Conservation (phyloP, 768 basidiomycete genomes). For the Mycena amicta region DNA sequence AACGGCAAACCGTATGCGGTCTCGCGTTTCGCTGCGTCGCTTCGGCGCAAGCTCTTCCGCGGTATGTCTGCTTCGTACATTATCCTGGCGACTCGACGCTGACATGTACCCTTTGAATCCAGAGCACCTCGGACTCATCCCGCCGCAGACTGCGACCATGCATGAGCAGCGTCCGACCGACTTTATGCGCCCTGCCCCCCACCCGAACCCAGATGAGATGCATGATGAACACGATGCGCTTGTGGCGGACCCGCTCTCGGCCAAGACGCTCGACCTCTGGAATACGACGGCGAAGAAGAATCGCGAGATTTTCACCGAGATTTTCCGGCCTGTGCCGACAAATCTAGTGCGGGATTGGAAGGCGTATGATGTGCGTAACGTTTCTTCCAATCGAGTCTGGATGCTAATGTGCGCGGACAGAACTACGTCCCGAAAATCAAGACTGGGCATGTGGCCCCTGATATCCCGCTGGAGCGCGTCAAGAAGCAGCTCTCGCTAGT, state of each 20-base stretch:
- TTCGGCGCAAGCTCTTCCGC: constrained; percentile 82
- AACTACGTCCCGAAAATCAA: constrained; percentile 75
- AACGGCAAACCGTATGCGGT: constrained; percentile 74
- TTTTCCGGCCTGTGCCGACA: constrained; percentile 86
- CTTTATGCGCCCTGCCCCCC: constrained; percentile 83
- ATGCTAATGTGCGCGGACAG: constrained; percentile 69
- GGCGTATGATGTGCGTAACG: constrained; percentile 72
- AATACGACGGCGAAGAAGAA: constrained; percentile 77
- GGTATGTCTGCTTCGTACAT: constrained; percentile 43
- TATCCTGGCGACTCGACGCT: constrained; percentile 8
- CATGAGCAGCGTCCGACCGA: constrained; percentile 40
- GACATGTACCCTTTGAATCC: constrained; percentile 12
- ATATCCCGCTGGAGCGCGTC: constrained; percentile 62
- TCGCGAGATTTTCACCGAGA: constrained; percentile 80
- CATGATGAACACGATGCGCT: constrained; percentile 55
- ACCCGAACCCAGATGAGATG: constrained; percentile 69
- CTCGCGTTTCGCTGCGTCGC: constrained; percentile 77
- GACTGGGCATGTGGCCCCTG: constrained; percentile 79
- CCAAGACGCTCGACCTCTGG: constrained; percentile 60
- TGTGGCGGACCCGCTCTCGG: constrained; percentile 79
- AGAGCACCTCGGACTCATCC: constrained; percentile 89
- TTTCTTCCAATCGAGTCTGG: too few relatives aligned
- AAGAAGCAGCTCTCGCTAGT: constrained; percentile 78
- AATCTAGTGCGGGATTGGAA: constrained; percentile 81
- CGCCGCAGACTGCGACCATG: constrained; percentile 60